phyloP scores from a whole-genome alignment of 345 rosid species.

The Rhizophora apiculata region DNA sequence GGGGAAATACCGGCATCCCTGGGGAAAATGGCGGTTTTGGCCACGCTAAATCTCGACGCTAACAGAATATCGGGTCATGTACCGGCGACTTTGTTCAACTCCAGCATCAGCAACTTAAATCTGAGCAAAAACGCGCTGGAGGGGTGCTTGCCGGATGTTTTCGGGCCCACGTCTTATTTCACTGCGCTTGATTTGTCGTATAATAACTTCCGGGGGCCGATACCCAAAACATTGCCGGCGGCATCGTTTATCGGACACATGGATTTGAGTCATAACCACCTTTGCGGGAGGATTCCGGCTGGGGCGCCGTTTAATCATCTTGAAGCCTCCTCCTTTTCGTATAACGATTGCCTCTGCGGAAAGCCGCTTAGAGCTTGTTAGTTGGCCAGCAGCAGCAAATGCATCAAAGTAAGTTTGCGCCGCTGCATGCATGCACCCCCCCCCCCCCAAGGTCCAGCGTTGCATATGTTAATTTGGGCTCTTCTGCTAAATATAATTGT shows the following conservation, averaged over 20 bases:
- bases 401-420: too few relatives aligned
- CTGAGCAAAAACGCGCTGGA: slow-evolving; percentile 55
- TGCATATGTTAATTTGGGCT: too few relatives aligned
- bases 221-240: slow-evolving; percentile 50
- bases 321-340: slow-evolving; percentile 68
- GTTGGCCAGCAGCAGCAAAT: not conserved
- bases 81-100: slow-evolving; percentile 53
- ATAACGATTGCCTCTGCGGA: slow-evolving; percentile 78
- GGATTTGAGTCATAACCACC: slow-evolving; percentile 86
- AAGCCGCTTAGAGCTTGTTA: slow-evolving; percentile 65
- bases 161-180: slow-evolving; percentile 71
- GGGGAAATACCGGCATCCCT: slow-evolving; percentile 60
- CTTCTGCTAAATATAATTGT: too few relatives aligned
- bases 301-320: slow-evolving; percentile 85
- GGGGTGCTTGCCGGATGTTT: slow-evolving; percentile 66
- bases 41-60: slow-evolving; percentile 72
- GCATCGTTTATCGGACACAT: slow-evolving; percentile 76
- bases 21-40: slow-evolving; percentile 78
- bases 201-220: slow-evolving; percentile 55
- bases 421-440: too few relatives aligned
- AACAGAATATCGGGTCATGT: slow-evolving; percentile 58
- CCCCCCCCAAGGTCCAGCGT: too few relatives aligned
- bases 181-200: slow-evolving; percentile 63
- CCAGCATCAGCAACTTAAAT: slow-evolving; percentile 56
- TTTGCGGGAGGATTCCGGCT: slow-evolving; percentile 69